phyloP scores from a whole-genome alignment of 164 flowering plant species.

The Vitis rotundifolia region DNA sequence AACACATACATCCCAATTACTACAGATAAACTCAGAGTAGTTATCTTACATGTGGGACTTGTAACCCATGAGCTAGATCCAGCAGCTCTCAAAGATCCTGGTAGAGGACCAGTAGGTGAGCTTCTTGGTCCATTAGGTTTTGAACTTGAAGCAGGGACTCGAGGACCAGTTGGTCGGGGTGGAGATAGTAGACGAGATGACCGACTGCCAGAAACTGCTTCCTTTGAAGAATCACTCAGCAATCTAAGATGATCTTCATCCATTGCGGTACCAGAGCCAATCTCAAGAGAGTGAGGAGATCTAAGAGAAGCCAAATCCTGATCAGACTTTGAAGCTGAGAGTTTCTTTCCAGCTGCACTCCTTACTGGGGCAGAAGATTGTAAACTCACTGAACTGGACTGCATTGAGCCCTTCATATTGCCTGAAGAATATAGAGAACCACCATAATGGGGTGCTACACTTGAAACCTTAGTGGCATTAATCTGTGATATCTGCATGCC shows the following conservation, averaged over 20 bases:
- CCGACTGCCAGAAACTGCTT: conserved; percentile 35
- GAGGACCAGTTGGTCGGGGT: conserved; percentile 39
- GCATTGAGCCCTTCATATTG: conserved; percentile 54
- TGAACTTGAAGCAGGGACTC: conserved; percentile 29
- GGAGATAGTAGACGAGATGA: conserved; percentile 60
- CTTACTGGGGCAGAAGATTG: conserved; percentile 52
- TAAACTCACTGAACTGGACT: conserved; percentile 52
- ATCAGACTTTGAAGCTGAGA: conserved; percentile 82
- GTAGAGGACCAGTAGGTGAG: conserved; percentile 30
- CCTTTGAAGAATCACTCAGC: conserved; percentile 52
- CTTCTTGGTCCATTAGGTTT: conserved; percentile 49
- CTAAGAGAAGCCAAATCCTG: conserved; percentile 80
- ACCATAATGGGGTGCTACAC: conserved; percentile 28
- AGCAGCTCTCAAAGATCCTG: conserved; percentile 36
- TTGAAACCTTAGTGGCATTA: conserved; percentile 36
- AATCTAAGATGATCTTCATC: conserved; percentile 67
- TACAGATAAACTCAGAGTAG: conserved; percentile 14
- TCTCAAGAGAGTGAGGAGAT: conserved; percentile 67
- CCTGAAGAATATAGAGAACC: conserved; percentile 44
- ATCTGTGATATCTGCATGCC: conserved; percentile 42
- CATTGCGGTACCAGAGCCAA: conserved; percentile 37
- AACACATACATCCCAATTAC: conserved; percentile 2
- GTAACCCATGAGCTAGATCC: conserved; percentile 47
- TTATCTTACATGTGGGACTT: conserved; percentile 67
- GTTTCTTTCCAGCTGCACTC: conserved; percentile 45